These are phyloP conservation scores for Sporothrix brasiliensis DNA, from an alignment of 2,329 filamentous ascomycete genomes.

Conservation along the genomic window DNA sequence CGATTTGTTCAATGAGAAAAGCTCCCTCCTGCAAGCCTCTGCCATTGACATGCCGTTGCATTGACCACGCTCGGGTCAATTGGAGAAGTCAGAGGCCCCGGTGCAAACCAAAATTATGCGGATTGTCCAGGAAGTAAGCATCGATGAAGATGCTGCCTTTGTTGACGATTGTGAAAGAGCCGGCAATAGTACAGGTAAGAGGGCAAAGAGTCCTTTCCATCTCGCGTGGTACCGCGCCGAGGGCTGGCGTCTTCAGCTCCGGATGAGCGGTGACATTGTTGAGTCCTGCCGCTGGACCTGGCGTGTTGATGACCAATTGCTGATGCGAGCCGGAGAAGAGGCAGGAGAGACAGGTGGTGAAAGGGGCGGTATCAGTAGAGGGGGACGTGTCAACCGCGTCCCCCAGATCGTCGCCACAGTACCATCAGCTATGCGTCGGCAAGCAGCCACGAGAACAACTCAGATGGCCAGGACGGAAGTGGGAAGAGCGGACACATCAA, in stretches of 20 bases:
- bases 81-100: constrained; percentile 23
- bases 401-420: constrained; percentile 15
- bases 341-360: background rate
- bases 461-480: background rate
- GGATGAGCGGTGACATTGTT: constrained; percentile 42
- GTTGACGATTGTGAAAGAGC: background rate
- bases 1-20: constrained; percentile 40
- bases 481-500: background rate
- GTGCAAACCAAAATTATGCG: constrained; percentile 12
- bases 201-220: constrained; percentile 37
- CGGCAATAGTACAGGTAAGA: background rate
- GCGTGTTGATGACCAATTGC: constrained; percentile 38
- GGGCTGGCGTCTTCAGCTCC: constrained; percentile 45
- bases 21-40: constrained; percentile 40
- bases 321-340: background rate
- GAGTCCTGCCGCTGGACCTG: constrained; percentile 44
- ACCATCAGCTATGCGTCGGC: constrained; percentile 20
- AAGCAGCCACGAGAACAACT: background rate
- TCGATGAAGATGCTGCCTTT: constrained; percentile 3
- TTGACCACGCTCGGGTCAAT: constrained; percentile 46
- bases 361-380: background rate
- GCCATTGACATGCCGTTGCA: constrained; percentile 32
- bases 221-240: constrained; percentile 47
- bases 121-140: background rate
- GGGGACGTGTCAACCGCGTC: background rate